Evolutionary conservation across 129 eudicot species (phyloP).

Genomic region (Dittrichia graveolens): DNA sequence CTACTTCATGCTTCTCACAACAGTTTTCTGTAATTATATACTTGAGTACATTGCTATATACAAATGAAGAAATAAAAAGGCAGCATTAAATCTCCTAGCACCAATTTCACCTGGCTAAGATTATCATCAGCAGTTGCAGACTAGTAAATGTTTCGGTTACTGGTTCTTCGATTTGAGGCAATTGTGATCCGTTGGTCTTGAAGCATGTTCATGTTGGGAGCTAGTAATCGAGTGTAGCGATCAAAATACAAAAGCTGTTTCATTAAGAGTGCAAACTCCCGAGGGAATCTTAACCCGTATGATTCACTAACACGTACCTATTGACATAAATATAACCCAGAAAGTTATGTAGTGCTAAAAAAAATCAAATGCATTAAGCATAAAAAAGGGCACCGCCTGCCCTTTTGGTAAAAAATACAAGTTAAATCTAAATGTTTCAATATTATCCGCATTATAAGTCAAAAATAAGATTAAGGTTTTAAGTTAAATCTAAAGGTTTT

Average conservation of each 20-base stretch:
- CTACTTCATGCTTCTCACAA: conserved; percentile 17
- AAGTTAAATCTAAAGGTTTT: too few relatives aligned
- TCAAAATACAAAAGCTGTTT: conserved; percentile 96
- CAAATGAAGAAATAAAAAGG: conserved; percentile 9
- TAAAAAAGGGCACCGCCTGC: background rate
- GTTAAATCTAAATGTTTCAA: background rate
- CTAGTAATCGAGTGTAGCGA: conserved; percentile 93
- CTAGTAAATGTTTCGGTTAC: conserved; percentile 45
- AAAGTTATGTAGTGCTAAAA: background rate
- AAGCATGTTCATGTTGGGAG: conserved; percentile 97
- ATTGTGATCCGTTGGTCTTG: conserved; percentile 84
- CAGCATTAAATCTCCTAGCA: conserved; percentile 5
- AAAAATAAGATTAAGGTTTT: background rate
- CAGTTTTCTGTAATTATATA: conserved; percentile 24
- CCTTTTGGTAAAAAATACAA: background rate
- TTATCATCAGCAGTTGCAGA: background rate
- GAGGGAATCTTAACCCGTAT: conserved; percentile 92
- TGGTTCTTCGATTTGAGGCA: conserved; percentile 64
- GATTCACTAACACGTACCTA: conserved; percentile 96
- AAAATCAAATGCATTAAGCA: background rate
- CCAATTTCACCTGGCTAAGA: conserved; percentile 7
- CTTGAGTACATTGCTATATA: conserved; percentile 23
- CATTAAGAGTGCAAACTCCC: conserved; percentile 98
- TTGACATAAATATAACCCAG: conserved; percentile 17
- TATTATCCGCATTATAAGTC: background rate